A percentile compares a stretch with the other conserved stretches of the same genome.
Evolutionary conservation across 192 early-diverging fungal species (phyloP).

Genomic region (Umbelopsis vinacea): DNA sequence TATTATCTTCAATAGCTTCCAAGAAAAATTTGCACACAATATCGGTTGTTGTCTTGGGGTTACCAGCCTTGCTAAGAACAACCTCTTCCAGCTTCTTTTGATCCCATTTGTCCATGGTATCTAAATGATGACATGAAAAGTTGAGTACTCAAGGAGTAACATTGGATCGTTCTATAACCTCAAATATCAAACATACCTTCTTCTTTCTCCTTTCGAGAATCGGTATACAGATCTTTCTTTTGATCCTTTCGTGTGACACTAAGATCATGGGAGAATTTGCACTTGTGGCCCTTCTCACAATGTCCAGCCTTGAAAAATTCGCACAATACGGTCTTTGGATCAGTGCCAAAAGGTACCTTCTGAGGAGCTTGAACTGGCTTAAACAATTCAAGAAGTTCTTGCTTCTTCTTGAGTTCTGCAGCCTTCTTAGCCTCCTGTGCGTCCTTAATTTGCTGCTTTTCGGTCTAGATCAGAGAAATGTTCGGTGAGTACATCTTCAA

Average conservation of each 20-base stretch:
- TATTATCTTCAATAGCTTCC: slow-evolving; percentile 92
- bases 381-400: slow-evolving; percentile 90
- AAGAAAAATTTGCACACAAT: slow-evolving; percentile 99
- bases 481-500: neutral
- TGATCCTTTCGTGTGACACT: slow-evolving; percentile 86
- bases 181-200: slow-evolving; percentile 37
- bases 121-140: slow-evolving; percentile 38
- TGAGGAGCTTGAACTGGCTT: slow-evolving; percentile 83
- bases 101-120: slow-evolving; percentile 98
- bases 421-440: slow-evolving; percentile 68
- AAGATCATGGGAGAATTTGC: slow-evolving; percentile 98
- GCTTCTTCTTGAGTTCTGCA: slow-evolving; percentile 85
- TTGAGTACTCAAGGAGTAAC: neutral
- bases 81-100: slow-evolving; percentile 90
- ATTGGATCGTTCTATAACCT: neutral
- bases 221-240: slow-evolving; percentile 95
- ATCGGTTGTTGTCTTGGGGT: slow-evolving; percentile 85
- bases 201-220: slow-evolving; percentile 69
- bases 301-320: slow-evolving; percentile 88
- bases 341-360: slow-evolving; percentile 97
- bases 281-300: slow-evolving; percentile 90
- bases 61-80: slow-evolving; percentile 81
- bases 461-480: slow-evolving; percentile 47
- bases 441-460: slow-evolving; percentile 68
- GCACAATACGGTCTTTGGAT: slow-evolving; percentile 96